Evolutionary conservation across 768 basidiomycete genomes (phyloP).

Genomic region (Trametes maxima): DNA sequence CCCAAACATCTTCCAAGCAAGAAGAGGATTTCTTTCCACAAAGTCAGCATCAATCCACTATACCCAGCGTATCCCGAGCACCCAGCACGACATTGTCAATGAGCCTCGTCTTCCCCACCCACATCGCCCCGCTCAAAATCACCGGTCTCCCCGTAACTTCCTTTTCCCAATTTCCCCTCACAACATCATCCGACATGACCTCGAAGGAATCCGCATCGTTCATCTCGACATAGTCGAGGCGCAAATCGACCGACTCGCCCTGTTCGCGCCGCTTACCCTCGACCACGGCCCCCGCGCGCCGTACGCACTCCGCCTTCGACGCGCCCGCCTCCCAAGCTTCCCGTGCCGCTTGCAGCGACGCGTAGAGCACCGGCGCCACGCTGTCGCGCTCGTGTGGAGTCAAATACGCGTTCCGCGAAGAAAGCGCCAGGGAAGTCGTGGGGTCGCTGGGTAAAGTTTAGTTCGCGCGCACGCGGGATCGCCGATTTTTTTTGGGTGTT

Average conservation of each 20-base stretch:
- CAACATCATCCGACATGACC: conserved; percentile 44
- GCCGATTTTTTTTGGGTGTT: no score
- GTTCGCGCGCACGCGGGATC: background rate
- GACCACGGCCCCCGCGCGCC: conserved; percentile 46
- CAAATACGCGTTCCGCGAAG: conserved; percentile 89
- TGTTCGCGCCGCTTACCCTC: conserved; percentile 24
- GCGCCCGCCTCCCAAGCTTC: conserved; percentile 53
- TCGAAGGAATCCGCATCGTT: conserved; percentile 82
- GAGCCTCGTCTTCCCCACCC: conserved; percentile 83
- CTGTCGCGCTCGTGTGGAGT: conserved; percentile 58
- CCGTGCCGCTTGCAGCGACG: conserved; percentile 64
- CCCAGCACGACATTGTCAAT: conserved; percentile 93
- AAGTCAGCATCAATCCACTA: conserved; percentile 8
- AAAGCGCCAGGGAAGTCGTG: conserved; percentile 74
- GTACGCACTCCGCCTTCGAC: conserved; percentile 53
- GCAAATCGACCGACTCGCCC: conserved; percentile 48
- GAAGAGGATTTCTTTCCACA: background rate
- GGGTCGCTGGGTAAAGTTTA: conserved; percentile 39
- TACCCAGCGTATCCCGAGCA: conserved; percentile 35
- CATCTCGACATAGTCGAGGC: conserved; percentile 85
- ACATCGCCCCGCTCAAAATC: conserved; percentile 84
- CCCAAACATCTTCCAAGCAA: background rate
- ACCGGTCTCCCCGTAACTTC: conserved; percentile 42
- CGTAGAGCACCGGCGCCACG: conserved; percentile 66
- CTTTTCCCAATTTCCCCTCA: conserved; percentile 31